Base-by-base conservation (phyloP, 352 stramenopile genomes). In the Phytophthora niederhauseri region DNA sequence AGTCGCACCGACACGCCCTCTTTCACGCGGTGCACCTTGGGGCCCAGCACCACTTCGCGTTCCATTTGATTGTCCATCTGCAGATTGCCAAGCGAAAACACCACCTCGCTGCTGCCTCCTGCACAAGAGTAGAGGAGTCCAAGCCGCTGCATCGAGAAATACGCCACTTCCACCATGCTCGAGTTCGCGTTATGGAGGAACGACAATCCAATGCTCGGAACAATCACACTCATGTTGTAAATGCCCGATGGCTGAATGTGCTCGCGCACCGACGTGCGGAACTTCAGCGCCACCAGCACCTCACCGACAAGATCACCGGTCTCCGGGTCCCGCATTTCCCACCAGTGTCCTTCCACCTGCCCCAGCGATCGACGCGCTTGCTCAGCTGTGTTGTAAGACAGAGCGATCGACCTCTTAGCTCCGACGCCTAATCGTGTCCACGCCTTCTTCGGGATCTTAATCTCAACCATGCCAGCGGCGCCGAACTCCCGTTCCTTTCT, bases 31-130 rank as follows among this genome's bases (percentile, higher is more conserved):
- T 95, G 84, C 11, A 95, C 84, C 19, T 94, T 93, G 1, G 89
- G 87, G 0, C 87, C 86, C 4, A 97, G 65, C 38, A 97, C 84
- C 36, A 97, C 89, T 53, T 95, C 87, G 17, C 76, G 70, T 56
- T 97, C 89, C 86, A 97, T 97, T 72, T 97, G 89, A 51, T 97
- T 95, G 69, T 97, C 89, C 86, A 97, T 95, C 56, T 97, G 89
- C 31, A 95, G 26, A 34, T 97, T 97, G 3, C 89, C 89, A 15
- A 97, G 68, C 15, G 86, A 93, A 57, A 93, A 90, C 0, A 90
- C 76, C 26, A 95, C 75, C 50, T 97, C 89, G 41, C 85, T 95
- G 66, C 84, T 94, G n/a, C 84, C 77, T 34, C 84, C 87, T 2
- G 87, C 84, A 48, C 84, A 81, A 1, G 86, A 93, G 57, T 95